These are phyloP conservation scores for Exophiala viscosa DNA, from an alignment of 2,329 filamentous ascomycete genomes.

Conservation along the genomic window DNA sequence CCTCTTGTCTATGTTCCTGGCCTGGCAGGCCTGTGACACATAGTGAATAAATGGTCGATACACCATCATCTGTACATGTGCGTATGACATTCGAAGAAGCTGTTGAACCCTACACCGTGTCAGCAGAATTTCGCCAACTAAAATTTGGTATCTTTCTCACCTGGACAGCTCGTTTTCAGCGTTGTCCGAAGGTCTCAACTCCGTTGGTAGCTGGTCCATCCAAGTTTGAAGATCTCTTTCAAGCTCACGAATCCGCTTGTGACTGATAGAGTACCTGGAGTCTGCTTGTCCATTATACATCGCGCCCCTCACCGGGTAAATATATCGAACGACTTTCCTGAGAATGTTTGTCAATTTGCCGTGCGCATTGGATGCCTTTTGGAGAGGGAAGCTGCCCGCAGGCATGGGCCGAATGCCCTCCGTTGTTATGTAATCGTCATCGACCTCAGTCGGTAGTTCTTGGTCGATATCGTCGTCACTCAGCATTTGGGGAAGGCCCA, in stretches of 20 bases:
- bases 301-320: constrained; percentile 57
- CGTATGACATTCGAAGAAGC: constrained; percentile 60
- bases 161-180: constrained; percentile 70
- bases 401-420: constrained; percentile 53
- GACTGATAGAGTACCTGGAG: constrained; percentile 60
- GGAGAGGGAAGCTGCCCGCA: constrained; percentile 52
- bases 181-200: constrained; percentile 75
- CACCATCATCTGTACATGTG: constrained; percentile 61
- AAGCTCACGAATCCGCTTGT: constrained; percentile 61
- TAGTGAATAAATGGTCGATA: constrained; percentile 65
- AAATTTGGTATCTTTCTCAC: constrained; percentile 52
- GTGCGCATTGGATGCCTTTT: constrained; percentile 59
- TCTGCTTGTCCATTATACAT: constrained; percentile 36
- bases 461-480: constrained; percentile 51
- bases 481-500: constrained; percentile 48
- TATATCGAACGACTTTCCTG: constrained; percentile 59
- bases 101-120: constrained; percentile 50
- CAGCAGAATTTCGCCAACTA: constrained; percentile 23
- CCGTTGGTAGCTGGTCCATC: constrained; percentile 66
- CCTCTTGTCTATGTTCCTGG: constrained; percentile 55
- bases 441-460: constrained; percentile 44
- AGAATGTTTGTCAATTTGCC: constrained; percentile 56
- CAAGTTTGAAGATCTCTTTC: constrained; percentile 61
- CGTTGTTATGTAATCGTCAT: constrained; percentile 46
- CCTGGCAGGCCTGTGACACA: constrained; percentile 51